Evolutionary conservation across 495 filamentous ascomycete genomes (phyloP).

Genomic region (Trichodelitschia bisporula): DNA sequence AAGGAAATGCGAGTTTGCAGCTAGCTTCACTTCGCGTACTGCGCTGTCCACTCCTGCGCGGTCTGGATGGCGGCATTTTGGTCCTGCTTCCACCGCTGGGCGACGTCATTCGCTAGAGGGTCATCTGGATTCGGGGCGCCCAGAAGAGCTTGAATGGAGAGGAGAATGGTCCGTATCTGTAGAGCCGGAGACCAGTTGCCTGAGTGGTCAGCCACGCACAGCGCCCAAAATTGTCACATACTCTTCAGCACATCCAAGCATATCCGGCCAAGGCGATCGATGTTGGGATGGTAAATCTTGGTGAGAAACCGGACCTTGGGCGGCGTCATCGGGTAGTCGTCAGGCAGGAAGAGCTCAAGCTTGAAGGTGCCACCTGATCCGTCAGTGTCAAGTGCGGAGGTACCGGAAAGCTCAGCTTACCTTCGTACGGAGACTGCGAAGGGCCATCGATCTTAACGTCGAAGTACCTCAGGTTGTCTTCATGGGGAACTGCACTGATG

Average conservation of each 20-base stretch:
- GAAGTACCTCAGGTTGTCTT: constrained; percentile 95
- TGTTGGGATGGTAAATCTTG: constrained; percentile 98
- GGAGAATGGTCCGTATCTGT: constrained; percentile 89
- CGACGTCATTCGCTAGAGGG: constrained; percentile 86
- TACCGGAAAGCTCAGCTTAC: constrained; percentile 17
- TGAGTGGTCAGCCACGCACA: constrained; percentile 12
- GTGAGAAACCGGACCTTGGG: constrained; percentile 96
- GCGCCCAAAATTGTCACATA: constrained; percentile 11
- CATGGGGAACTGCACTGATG: constrained; percentile 92
- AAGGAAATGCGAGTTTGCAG: too few relatives aligned
- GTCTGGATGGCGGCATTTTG: constrained; percentile 76
- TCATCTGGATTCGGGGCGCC: constrained; percentile 96
- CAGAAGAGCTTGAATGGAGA: constrained; percentile 90
- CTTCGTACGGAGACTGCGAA: constrained; percentile 79
- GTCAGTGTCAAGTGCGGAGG: not conserved
- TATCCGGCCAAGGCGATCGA: constrained; percentile 90
- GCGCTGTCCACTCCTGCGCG: constrained; percentile 68
- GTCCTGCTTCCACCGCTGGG: constrained; percentile 94
- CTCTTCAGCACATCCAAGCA: constrained; percentile 96
- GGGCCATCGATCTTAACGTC: constrained; percentile 95
- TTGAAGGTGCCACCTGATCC: constrained; percentile 86
- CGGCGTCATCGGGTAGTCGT: constrained; percentile 98
- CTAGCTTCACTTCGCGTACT: constrained; percentile 45
- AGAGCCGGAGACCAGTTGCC: constrained; percentile 98
- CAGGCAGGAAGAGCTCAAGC: constrained; percentile 93